Evolutionary conservation across 768 basidiomycete species (phyloP).

Genomic region (Boletus vermiculosoides): DNA sequence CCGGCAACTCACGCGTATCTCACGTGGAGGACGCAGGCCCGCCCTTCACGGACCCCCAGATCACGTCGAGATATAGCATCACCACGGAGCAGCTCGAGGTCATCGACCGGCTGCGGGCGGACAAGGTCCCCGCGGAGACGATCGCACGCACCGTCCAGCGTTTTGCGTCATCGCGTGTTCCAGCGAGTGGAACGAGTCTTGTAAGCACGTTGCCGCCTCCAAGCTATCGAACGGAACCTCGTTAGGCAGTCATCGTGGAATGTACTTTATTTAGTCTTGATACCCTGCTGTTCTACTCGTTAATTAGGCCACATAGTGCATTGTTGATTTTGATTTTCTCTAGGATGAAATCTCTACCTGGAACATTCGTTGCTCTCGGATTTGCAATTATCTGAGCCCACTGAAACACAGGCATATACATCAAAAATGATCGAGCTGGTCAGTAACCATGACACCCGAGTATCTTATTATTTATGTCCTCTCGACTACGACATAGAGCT

Average conservation of each 20-base stretch:
- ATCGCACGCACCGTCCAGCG: slow-evolving; percentile 16
- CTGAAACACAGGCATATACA: neutral
- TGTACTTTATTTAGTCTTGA: neutral
- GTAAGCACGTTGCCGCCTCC: slow-evolving; percentile 15
- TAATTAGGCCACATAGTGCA: too few relatives aligned
- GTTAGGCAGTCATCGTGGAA: neutral
- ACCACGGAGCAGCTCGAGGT: slow-evolving; percentile 14
- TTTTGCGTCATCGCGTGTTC: neutral
- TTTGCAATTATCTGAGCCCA: neutral
- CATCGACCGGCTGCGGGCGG: slow-evolving; percentile 9
- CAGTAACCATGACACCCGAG: too few relatives aligned
- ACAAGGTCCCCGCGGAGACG: slow-evolving; percentile 14
- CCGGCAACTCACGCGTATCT: neutral
- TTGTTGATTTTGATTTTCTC: neutral
- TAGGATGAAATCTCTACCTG: neutral
- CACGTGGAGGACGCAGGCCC: neutral
- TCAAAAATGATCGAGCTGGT: too few relatives aligned
- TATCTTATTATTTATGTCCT: too few relatives aligned
- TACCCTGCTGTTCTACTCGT: neutral
- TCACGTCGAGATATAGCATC: slow-evolving; percentile 1
- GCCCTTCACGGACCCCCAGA: neutral
- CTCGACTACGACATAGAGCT: too few relatives aligned
- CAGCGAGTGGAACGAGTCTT: neutral
- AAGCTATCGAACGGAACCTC: slow-evolving; percentile 18
- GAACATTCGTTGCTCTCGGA: neutral